phyloP scores from a whole-genome alignment of 2,329 filamentous ascomycete genomes.

The Diplodia intermedia region DNA sequence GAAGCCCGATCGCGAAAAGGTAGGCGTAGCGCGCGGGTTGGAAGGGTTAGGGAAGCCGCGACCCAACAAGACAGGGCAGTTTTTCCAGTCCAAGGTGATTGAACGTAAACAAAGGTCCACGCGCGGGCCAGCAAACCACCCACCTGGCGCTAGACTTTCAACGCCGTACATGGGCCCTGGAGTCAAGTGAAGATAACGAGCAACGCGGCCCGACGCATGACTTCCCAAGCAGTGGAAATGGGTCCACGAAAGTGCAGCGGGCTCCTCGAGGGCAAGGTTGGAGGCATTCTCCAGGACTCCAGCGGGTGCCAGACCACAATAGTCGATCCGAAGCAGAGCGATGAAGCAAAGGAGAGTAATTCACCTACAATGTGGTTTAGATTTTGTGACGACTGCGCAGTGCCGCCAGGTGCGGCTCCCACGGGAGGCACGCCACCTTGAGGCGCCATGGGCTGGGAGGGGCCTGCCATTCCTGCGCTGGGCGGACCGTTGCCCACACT shows the following conservation, averaged over 20 bases:
- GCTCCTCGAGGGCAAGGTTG: neutral
- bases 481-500: constrained; percentile 54
- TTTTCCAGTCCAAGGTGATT: neutral
- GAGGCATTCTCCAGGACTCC: neutral
- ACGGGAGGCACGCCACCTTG: constrained; percentile 58
- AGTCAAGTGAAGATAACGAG: too few relatives aligned
- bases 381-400: constrained; percentile 78
- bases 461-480: constrained; percentile 46
- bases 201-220: too few relatives aligned
- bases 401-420: constrained; percentile 52
- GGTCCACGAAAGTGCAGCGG: neutral
- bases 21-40: neutral
- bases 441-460: constrained; percentile 55
- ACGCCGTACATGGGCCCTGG: too few relatives aligned
- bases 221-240: neutral
- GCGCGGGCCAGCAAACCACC: neutral
- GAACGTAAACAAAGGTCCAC: neutral
- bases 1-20: neutral
- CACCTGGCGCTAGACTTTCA: too few relatives aligned
- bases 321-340: neutral
- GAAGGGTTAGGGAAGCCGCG: neutral
- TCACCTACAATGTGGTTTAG: constrained; percentile 90
- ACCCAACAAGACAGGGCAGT: neutral
- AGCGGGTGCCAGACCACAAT: neutral
- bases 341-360: constrained; percentile 21